Conservation (phyloP, 1,284 basidiomycete species). For the Peniophora sp. region DNA sequence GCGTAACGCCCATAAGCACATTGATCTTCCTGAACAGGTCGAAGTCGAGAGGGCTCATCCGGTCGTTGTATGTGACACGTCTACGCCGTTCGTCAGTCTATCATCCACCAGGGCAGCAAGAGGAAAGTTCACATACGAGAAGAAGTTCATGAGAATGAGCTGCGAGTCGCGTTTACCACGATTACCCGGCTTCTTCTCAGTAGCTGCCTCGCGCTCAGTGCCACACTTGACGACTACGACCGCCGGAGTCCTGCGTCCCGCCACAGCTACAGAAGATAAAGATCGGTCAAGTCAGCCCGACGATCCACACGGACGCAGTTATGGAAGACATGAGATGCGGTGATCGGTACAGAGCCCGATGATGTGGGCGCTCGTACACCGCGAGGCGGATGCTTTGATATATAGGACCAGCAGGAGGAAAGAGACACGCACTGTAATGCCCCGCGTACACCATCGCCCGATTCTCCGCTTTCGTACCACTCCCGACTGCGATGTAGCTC, state of each 20-base stretch:
- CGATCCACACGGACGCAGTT: not conserved
- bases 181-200: slow-evolving; percentile 94
- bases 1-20: slow-evolving; percentile 96
- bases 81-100: no score
- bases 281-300: slow-evolving; percentile 5
- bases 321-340: no score
- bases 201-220: slow-evolving; percentile 71
- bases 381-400: not conserved
- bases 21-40: slow-evolving; percentile 98
- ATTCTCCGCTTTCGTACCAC: slow-evolving; percentile 86
- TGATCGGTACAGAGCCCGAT: no score
- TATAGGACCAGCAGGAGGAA: slow-evolving; percentile 1
- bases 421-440: slow-evolving; percentile 77
- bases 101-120: no score
- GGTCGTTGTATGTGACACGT: slow-evolving; percentile 93
- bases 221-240: slow-evolving; percentile 97
- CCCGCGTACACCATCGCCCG: slow-evolving; percentile 98
- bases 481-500: slow-evolving; percentile 88
- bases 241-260: slow-evolving; percentile 89
- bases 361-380: not conserved
- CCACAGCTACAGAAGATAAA: slow-evolving; percentile 46
- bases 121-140: slow-evolving; percentile 50
- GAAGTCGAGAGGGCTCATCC: slow-evolving; percentile 96
- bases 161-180: slow-evolving; percentile 98
- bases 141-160: slow-evolving; percentile 99